phyloP scores from a whole-genome alignment of 2,329 filamentous ascomycete species.

The Ophiosphaerella korrae region DNA sequence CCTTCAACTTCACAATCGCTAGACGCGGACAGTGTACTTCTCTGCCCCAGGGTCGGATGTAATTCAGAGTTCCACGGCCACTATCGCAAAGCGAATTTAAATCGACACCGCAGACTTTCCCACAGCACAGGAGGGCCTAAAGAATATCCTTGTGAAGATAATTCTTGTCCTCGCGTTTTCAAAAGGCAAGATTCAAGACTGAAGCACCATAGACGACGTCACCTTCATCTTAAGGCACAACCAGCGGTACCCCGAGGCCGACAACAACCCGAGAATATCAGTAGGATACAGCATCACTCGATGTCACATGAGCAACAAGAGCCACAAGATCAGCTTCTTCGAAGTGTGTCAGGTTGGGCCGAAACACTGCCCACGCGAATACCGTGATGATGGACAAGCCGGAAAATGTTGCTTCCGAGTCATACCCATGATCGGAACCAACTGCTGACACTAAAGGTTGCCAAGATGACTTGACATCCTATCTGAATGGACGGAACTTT shows the following conservation, averaged over 20 bases:
- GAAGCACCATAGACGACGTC: neutral
- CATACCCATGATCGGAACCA: neutral
- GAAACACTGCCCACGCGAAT: neutral
- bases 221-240: neutral
- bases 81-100: neutral
- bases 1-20: no score
- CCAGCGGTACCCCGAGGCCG: neutral
- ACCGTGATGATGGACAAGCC: neutral
- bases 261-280: neutral
- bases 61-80: no score
- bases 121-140: neutral
- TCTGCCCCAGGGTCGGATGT: no score
- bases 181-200: neutral
- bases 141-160: neutral
- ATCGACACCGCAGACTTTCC: neutral
- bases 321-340: neutral
- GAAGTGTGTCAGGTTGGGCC: neutral
- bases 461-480: no score
- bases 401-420: neutral
- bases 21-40: no score
- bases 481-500: no score
- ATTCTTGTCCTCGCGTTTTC: neutral
- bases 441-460: neutral
- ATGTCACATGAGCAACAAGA: neutral
- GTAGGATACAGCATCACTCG: neutral